Conservation (phyloP, 192 early-diverging fungal genomes). For the Coemansia sp. region DNA sequence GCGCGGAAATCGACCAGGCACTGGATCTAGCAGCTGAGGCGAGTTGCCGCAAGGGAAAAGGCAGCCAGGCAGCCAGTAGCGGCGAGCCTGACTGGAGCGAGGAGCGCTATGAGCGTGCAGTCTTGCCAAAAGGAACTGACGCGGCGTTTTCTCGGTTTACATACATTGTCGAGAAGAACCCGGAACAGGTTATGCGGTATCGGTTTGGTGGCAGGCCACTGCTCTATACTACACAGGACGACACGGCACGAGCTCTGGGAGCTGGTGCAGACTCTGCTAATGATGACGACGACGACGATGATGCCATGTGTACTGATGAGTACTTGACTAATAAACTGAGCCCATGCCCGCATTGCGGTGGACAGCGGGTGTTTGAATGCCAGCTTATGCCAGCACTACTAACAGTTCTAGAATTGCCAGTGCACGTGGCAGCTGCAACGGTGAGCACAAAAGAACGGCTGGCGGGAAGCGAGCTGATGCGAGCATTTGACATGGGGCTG, state of each 20-base stretch:
- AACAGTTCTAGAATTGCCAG: constrained; percentile 61
- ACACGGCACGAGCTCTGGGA: constrained; percentile 47
- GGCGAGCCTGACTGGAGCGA: constrained; percentile 67
- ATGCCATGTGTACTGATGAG: constrained; percentile 9
- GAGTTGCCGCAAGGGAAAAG: not conserved
- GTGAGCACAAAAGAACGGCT: constrained; percentile 3
- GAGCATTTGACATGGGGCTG: constrained; percentile 68
- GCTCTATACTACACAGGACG: constrained; percentile 63
- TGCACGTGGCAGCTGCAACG: not conserved
- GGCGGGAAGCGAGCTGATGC: constrained; percentile 34
- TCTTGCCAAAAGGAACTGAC: constrained; percentile 69
- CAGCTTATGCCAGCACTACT: constrained; percentile 91
- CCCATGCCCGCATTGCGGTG: constrained; percentile 65
- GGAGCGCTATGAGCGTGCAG: constrained; percentile 79
- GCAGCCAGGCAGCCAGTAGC: not conserved
- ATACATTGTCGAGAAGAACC: constrained; percentile 66
- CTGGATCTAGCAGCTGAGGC: constrained; percentile 13
- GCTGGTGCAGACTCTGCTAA: constrained; percentile 5
- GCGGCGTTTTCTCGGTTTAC: constrained; percentile 79
- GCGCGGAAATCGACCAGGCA: constrained; percentile 27
- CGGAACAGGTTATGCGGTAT: constrained; percentile 86
- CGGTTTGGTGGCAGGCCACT: constrained; percentile 68
- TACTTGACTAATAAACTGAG: constrained; percentile 55
- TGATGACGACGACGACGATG: constrained; percentile 19
- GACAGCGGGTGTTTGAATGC: constrained; percentile 77